These are phyloP conservation scores for Cyberlindnera veronae DNA, from an alignment of 805 yeast genomes.

Conservation along the genomic window DNA sequence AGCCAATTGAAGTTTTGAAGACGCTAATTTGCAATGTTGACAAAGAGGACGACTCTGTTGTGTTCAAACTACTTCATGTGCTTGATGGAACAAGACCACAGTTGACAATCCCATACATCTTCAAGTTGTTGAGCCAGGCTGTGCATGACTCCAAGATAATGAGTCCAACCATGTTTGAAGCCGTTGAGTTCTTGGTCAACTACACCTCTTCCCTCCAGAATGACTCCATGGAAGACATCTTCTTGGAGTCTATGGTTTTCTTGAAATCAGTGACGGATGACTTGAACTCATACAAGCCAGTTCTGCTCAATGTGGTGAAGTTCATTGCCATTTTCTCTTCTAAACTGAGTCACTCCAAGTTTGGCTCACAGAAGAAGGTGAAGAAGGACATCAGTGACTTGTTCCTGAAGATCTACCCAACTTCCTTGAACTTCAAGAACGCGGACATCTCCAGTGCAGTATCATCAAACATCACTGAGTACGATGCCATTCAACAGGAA, in stretches of 20 bases:
- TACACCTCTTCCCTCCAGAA: constrained; percentile 67
- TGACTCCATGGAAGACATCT: constrained; percentile 79
- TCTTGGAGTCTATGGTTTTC: constrained; percentile 54
- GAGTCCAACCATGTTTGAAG: constrained; percentile 18
- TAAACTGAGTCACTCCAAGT: constrained; percentile 55
- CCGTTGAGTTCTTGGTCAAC: constrained; percentile 37
- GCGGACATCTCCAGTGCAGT: constrained; percentile 19
- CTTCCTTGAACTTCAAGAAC: constrained; percentile 26
- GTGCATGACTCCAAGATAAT: constrained; percentile 3
- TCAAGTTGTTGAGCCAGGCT: constrained; percentile 47
- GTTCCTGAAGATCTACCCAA: constrained; percentile 36
- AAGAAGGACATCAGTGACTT: constrained; percentile 52
- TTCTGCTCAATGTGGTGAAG: constrained; percentile 52
- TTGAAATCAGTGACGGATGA: constrained; percentile 55
- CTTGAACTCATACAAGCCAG: constrained; percentile 41
- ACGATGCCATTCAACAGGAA: constrained; percentile 8
- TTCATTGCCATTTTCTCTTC: constrained; percentile 49
- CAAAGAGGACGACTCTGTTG: constrained; percentile 27
- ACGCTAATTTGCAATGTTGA: constrained; percentile 41
- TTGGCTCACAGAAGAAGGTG: constrained; percentile 57
- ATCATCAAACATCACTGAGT: constrained; percentile 6
- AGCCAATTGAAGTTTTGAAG: constrained; percentile 72
- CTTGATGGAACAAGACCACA: constrained; percentile 83
- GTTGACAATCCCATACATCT: constrained; percentile 63
- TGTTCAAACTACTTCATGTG: constrained; percentile 66